Base-by-base conservation (phyloP, 768 basidiomycete species). In the Russula emetica region DNA sequence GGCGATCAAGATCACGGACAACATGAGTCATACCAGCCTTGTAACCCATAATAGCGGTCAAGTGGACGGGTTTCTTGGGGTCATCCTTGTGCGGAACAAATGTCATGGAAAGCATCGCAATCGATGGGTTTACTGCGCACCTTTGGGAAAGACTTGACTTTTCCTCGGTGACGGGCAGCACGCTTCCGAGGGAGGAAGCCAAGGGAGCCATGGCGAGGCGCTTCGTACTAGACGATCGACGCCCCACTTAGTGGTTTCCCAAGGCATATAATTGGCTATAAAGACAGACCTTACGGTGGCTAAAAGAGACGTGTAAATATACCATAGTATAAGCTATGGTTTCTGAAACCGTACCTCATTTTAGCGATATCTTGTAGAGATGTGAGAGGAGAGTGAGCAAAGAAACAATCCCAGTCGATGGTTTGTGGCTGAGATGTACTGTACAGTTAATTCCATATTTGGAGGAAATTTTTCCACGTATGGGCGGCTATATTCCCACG, bases 21-120 rank as follows among this genome's bases (percentile, higher is more conserved):
- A 99, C 85, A 76, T 99, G 97, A 78, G 94, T 98, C 96, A 98
- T 98, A 72, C 97, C 97, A 69, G 97, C 97, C 86, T 99, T 99
- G 89, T 98, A 99, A 71, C 96, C 97, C 87, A 99, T 85, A 75
- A 90, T 81, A 70, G 97, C 97, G 72, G 97, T 99, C 79, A 99
- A 84, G 80, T 99, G 97, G 66, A 96, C 94, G 62, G 92, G 94
- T 79, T 97, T 97, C 84, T 94, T 98, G 79, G 94, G 86, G 83
- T 99, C 96, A 86, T 99, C 97, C 96, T 97, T 70, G 40, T 28
- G 58, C 36, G 61, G 49, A 22, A 64, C n/a, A 20, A 28, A 30
- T 44, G 58, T 55, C n/a, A 55, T 26, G 30, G 38, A n/a, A 47
- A 45, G 16, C 9, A 20, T 14, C 22, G 34, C 24, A n/a, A 28